Conservation (phyloP, 768 basidiomycete genomes). For the Glaciozyma martinii region DNA sequence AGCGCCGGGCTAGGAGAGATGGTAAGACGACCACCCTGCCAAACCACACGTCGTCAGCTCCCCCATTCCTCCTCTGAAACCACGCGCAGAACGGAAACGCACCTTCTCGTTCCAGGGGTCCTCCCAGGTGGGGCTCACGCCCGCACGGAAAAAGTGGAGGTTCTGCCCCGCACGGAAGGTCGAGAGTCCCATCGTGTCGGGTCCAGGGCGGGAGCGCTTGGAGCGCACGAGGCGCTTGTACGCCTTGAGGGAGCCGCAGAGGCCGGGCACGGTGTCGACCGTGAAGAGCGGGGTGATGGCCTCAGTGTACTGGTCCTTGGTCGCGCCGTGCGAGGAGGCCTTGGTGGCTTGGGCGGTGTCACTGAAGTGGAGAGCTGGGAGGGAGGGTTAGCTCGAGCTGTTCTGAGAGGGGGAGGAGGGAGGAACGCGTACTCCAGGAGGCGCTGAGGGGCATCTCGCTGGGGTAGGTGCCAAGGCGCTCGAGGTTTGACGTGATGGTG, state of each 20-base stretch:
- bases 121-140: slow-evolving; percentile 30
- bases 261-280: slow-evolving; percentile 9
- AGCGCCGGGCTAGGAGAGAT: slow-evolving; percentile 17
- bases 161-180: slow-evolving; percentile 18
- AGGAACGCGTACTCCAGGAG: slow-evolving; percentile 30
- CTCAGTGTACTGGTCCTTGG: slow-evolving; percentile 24
- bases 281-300: slow-evolving; percentile 23
- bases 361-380: slow-evolving; percentile 24
- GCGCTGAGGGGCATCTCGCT: slow-evolving; percentile 22
- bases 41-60: too few species aligned
- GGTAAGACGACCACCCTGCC: slow-evolving; percentile 30
- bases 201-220: slow-evolving; percentile 10
- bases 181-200: slow-evolving; percentile 15
- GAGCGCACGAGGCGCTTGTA: slow-evolving; percentile 22
- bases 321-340: slow-evolving; percentile 18
- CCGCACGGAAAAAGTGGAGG: slow-evolving; percentile 29
- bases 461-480: slow-evolving; percentile 20
- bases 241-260: slow-evolving; percentile 26
- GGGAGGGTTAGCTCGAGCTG: neutral
- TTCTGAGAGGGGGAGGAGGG: neutral
- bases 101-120: slow-evolving; percentile 31
- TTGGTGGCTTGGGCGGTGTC: slow-evolving; percentile 26
- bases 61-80: neutral
- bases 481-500: slow-evolving; percentile 13
- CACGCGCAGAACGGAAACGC: neutral